Evolutionary conservation across 805 yeast species (phyloP), one percentile per base, ranked within the genome.

Genomic region (Vanderwaltozyma polyspora): DNA sequence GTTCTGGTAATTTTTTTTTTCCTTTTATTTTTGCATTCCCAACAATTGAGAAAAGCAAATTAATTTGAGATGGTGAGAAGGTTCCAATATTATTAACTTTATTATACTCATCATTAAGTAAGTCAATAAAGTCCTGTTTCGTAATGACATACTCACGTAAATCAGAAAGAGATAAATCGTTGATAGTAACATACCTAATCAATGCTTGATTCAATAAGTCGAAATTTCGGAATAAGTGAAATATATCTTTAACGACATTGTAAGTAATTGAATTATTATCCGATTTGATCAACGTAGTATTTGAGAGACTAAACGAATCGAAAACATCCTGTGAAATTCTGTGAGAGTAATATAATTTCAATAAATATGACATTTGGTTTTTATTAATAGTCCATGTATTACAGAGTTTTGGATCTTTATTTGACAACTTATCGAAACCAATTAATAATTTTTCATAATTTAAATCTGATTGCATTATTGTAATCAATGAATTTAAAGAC

Each of bases 51-150:
- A 64, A 64, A 32, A 64, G 40, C 14, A 64, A 37, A 33, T 60
- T 53, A 7, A 64, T 61, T 38, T 64, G 68, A 2, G 65, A 55
- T 1, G 66, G 67, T 0, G 68, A 60, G 30, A 64, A 64, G 17
- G 55, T 55, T n/a, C 48, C 45, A 25, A 63, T 53, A 40, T 64
- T 64, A 38, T 63, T 64, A 7, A 63, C 60, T 39, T 62, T 64
- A 31, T 62, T 59, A 37, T 58, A 62, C 35, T 62, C 63, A 14
- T 53, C 42, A 31, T 55, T 60, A 28, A 64, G 36, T 29, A 63
- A 55, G 19, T 47, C 46, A 34, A 57, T 45, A 26, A 64, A 52
- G 25, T 61, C 62, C 9, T 48, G 44, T 36, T 60, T 61, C 2
- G 61, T 57, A n/a, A 64, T 55, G n/a, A 53, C 38, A 18, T 43